A percentile compares a stretch with the other conserved stretches of the same genome.
phyloP scores from a whole-genome alignment of 75 land plant species.

The Ceratopteris richardii region DNA sequence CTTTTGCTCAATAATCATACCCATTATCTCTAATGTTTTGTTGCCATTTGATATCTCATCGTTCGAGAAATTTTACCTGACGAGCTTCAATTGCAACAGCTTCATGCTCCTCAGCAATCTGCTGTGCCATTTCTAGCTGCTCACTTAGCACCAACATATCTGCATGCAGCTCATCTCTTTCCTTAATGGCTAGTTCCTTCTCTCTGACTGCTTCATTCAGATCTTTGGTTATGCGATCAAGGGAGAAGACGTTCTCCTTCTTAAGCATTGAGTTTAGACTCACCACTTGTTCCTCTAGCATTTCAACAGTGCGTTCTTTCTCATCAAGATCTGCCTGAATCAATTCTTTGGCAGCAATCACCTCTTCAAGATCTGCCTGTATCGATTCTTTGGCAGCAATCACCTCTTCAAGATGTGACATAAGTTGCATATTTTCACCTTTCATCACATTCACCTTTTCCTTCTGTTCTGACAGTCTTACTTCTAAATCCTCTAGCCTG shows the following conservation, averaged over 20 bases:
- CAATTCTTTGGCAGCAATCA: slow-evolving; percentile 24
- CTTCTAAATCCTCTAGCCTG: neutral
- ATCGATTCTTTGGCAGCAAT: slow-evolving; percentile 28
- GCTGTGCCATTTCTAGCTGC: slow-evolving; percentile 62
- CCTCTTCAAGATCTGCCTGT: neutral
- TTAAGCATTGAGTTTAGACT: slow-evolving; percentile 33
- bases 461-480: slow-evolving; percentile 7
- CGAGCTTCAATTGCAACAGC: slow-evolving; percentile 71
- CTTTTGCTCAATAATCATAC: too few relatives aligned
- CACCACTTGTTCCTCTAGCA: slow-evolving; percentile 4
- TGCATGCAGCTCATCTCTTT: slow-evolving; percentile 48
- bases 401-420: slow-evolving; percentile 20
- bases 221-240: slow-evolving; percentile 35
- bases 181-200: slow-evolving; percentile 37
- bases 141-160: slow-evolving; percentile 46
- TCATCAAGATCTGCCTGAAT: slow-evolving; percentile 7
- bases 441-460: slow-evolving; percentile 16
- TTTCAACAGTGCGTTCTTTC: neutral
- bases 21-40: too few relatives aligned
- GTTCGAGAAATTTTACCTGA: too few relatives aligned
- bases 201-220: slow-evolving; percentile 39
- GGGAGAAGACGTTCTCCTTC: slow-evolving; percentile 27
- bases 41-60: slow-evolving; percentile 3
- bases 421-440: slow-evolving; percentile 27
- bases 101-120: slow-evolving; percentile 70